Conservation (phyloP, 1,284 basidiomycete genomes). For the Hortiboletus rubellus region DNA sequence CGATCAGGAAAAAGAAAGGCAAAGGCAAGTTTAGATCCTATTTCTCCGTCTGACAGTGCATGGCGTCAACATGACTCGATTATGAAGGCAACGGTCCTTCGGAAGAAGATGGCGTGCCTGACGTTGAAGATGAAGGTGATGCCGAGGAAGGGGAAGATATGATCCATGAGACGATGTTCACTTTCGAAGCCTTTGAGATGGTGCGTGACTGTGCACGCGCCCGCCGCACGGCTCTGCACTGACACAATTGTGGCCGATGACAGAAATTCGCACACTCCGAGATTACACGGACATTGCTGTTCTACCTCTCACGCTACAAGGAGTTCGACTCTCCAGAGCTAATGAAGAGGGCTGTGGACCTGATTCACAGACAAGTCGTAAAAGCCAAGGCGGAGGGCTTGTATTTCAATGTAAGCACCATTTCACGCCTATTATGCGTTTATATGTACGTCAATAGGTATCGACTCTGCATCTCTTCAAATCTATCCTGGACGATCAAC, state of each 20-base stretch:
- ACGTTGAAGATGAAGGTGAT: conserved; percentile 65
- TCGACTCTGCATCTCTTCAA: conserved; percentile 86
- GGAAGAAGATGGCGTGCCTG: conserved; percentile 61
- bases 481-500: conserved; percentile 74
- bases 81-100: conserved; percentile 39
- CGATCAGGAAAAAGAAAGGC: conserved; percentile 51
- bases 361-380: conserved; percentile 88
- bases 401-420: conserved; percentile 78
- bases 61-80: conserved; percentile 18
- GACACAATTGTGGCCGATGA: conserved; percentile 19
- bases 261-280: conserved; percentile 85
- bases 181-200: conserved; percentile 85
- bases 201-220: conserved; percentile 48
- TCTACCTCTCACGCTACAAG: conserved; percentile 79
- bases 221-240: conserved; percentile 17
- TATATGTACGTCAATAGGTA: conserved; percentile 54
- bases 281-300: conserved; percentile 78
- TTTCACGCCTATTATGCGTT: conserved; percentile 8
- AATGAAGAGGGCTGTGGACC: conserved; percentile 82
- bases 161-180: conserved; percentile 83
- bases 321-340: conserved; percentile 78
- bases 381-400: conserved; percentile 87
- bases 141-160: conserved; percentile 60
- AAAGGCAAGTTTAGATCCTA: conserved; percentile 40
- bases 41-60: conserved; percentile 15